Evolutionary conservation across 2,329 filamentous ascomycete genomes (phyloP).

Genomic region (Volutella citrinella): DNA sequence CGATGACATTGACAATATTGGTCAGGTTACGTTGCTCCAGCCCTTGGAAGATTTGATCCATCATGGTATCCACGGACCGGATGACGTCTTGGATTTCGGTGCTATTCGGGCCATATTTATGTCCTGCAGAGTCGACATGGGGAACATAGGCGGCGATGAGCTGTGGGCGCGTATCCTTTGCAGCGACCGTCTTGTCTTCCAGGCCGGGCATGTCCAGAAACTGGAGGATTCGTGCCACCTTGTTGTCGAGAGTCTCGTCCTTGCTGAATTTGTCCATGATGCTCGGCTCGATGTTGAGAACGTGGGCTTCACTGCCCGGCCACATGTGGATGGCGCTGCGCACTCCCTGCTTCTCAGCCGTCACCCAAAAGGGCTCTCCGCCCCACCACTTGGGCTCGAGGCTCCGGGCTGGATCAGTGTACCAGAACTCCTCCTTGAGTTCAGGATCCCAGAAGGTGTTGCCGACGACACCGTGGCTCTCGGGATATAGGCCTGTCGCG

Average conservation of each 20-base stretch:
- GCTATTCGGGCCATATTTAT: constrained; percentile 89
- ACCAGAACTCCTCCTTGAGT: constrained; percentile 77
- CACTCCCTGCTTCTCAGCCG: constrained; percentile 79
- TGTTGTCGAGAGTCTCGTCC: constrained; percentile 68
- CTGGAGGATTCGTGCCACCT: constrained; percentile 76
- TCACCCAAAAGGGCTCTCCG: constrained; percentile 91
- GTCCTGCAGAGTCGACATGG: constrained; percentile 83
- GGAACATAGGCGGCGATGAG: constrained; percentile 94
- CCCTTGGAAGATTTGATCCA: constrained; percentile 71
- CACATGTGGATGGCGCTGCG: constrained; percentile 93
- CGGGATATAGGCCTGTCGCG: constrained; percentile 87
- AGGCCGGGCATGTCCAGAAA: constrained; percentile 79
- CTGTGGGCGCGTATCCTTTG: constrained; percentile 68
- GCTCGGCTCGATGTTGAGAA: constrained; percentile 69
- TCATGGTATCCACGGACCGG: constrained; percentile 74
- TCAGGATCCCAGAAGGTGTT: constrained; percentile 92
- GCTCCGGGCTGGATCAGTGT: constrained; percentile 72
- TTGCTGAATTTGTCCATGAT: constrained; percentile 84
- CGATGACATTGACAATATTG: constrained; percentile 83
- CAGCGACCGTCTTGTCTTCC: constrained; percentile 51
- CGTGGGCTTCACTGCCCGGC: constrained; percentile 91
- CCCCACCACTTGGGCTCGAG: constrained; percentile 92
- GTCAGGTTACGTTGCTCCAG: constrained; percentile 81
- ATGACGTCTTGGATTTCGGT: constrained; percentile 85
- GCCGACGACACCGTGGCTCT: constrained; percentile 87